Percentiles rank a stretch among this genome's conserved stretches.
These are phyloP conservation scores for Trametes gibbosa DNA, from an alignment of 768 basidiomycete genomes.

Conservation along the genomic window DNA sequence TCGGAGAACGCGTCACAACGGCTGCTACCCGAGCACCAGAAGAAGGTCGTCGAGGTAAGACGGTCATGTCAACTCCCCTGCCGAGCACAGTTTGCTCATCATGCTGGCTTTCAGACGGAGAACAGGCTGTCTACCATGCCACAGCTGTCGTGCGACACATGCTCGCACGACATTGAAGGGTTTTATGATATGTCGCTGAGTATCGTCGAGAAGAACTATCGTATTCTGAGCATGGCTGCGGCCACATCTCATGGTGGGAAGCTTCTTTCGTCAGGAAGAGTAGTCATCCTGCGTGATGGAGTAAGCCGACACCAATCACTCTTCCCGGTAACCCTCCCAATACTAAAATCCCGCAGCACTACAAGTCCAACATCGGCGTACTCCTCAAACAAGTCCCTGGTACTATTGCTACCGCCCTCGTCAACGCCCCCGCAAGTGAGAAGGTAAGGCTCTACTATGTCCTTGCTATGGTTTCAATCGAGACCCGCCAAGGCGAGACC, in stretches of 20 bases:
- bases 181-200: constrained; percentile 73
- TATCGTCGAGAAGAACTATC: constrained; percentile 60
- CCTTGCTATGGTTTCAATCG: constrained; percentile 65
- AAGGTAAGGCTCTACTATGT: constrained; percentile 62
- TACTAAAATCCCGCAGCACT: constrained; percentile 55
- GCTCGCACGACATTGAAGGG: constrained; percentile 65
- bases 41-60: constrained; percentile 76
- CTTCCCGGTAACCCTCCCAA: not conserved
- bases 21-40: constrained; percentile 90
- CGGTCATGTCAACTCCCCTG: not conserved
- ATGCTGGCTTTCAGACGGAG: constrained; percentile 54
- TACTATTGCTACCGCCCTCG: constrained; percentile 31
- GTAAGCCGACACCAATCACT: constrained; percentile 45
- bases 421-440: constrained; percentile 43
- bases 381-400: constrained; percentile 61
- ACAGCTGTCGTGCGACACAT: constrained; percentile 66
- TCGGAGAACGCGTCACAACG: constrained; percentile 96
- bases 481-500: constrained; percentile 51
- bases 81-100: constrained; percentile 2
- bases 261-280: constrained; percentile 66
- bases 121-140: constrained; percentile 58
- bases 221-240: constrained; percentile 58
- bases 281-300: constrained; percentile 78
- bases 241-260: constrained; percentile 64
- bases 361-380: constrained; percentile 64